Evolutionary conservation across 495 filamentous ascomycete genomes (phyloP), one percentile per base, ranked within the genome.

Genomic region (Cercophora scortea): DNA sequence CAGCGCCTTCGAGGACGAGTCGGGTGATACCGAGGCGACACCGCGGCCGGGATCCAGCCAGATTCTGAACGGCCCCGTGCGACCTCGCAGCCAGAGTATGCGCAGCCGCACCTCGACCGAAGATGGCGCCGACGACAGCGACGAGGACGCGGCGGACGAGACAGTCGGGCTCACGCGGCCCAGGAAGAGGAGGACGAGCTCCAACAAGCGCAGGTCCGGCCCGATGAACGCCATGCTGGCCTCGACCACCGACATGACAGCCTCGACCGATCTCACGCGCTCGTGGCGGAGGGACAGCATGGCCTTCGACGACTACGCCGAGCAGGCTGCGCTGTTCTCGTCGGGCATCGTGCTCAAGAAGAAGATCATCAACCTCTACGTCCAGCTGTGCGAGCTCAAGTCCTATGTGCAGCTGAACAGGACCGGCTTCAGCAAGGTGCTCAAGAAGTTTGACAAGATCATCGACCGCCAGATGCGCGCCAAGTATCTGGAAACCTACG

Each of bases 401-500:
- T 96, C 91, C 12, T 99, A 91, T 64, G 82, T 93, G 49, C 93
- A 99, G 70, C 77, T 99, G 42, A 99, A 99, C 74, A 85, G 83
- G 69, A 99, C 93, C 0, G 93, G 93, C 3, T 99, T 99, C 69
- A 79, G 82, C 41, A 99, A 99, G 70, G 90, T 90, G 4, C 69
- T 96, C 58, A 99, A 99, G 74, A 99, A 99, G 66, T 99, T 93
- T 63, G 93, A 99, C 74, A 99, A 99, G 76, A 96, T 87, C 47
- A 72, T 93, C 33, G 85, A 96, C 63, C 84, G 84, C 38, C 83
- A 79, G 48, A 73, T 97, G 17, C 88, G 89, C 45, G 64, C 77
- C 12, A 73, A 76, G 51, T 99, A 96, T 63, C 79, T 96, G 55
- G 76, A 80, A 52, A 66, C 79, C n/a, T 73, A 72, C 48, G 88